Conservation (phyloP, 2,329 filamentous ascomycete genomes). For the Metarhizium album region DNA sequence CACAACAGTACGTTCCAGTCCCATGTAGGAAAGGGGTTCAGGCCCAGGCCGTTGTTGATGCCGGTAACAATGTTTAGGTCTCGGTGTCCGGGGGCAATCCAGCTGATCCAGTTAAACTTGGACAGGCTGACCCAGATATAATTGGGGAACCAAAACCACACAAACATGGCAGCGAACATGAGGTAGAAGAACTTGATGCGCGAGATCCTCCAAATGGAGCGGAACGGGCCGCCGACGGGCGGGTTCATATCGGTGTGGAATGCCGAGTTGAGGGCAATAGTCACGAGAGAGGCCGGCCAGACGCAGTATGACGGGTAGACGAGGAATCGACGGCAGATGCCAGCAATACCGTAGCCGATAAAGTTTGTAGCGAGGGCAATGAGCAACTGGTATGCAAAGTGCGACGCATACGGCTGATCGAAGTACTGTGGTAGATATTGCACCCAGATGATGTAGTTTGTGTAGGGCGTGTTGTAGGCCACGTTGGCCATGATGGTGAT, state of each 20-base stretch:
- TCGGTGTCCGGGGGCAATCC: conserved; percentile 39
- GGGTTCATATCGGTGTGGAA: conserved; percentile 37
- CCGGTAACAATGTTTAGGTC: conserved; percentile 32
- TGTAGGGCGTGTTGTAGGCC: conserved; percentile 41
- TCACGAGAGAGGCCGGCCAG: conserved; percentile 46
- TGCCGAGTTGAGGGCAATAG: conserved; percentile 42
- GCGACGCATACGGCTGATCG: conserved; percentile 41
- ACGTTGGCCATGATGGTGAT: conserved; percentile 54
- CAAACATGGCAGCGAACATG: conserved; percentile 41
- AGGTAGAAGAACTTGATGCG: conserved; percentile 41
- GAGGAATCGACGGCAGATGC: conserved; percentile 40
- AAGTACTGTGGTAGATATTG: conserved; percentile 43
- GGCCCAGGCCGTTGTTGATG: conserved; percentile 32
- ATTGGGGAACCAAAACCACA: conserved; percentile 49
- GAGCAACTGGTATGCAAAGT: conserved; percentile 43
- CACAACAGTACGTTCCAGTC: conserved; percentile 37
- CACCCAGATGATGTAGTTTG: conserved; percentile 44
- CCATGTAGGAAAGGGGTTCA: conserved; percentile 35
- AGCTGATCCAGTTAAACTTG: conserved; percentile 46
- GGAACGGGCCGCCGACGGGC: conserved; percentile 30
- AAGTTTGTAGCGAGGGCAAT: conserved; percentile 45
- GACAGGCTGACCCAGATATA: conserved; percentile 42
- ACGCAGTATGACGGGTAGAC: conserved; percentile 46
- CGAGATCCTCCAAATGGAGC: conserved; percentile 33
- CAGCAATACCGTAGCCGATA: conserved; percentile 50